Conservation (phyloP, 2,329 filamentous ascomycete species). For the Fusarium sp. region DNA sequence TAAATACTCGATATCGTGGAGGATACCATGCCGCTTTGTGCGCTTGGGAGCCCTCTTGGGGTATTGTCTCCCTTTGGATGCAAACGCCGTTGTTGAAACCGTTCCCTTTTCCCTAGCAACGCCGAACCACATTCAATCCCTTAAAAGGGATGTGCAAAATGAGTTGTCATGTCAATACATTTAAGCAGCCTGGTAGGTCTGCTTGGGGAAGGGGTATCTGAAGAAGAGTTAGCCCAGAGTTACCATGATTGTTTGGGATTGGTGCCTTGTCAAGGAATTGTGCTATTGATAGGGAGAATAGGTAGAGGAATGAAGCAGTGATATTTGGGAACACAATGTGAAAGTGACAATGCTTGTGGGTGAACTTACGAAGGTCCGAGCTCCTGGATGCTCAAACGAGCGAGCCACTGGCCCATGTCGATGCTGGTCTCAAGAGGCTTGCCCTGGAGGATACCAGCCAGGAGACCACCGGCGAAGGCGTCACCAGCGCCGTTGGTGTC, state of each 20-base stretch:
- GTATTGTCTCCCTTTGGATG: constrained; percentile 52
- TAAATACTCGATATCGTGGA: constrained; percentile 58
- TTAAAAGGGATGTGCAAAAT: constrained; percentile 46
- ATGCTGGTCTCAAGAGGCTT: constrained; percentile 82
- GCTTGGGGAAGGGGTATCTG: constrained; percentile 87
- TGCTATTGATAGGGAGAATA: constrained; percentile 37
- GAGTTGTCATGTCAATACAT: constrained; percentile 41
- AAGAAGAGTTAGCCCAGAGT: constrained; percentile 38
- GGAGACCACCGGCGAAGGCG: constrained; percentile 94
- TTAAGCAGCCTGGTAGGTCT: constrained; percentile 72
- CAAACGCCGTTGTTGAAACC: constrained; percentile 69
- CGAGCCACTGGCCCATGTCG: constrained; percentile 97
- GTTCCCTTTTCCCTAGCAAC: constrained; percentile 59
- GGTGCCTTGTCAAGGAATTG: constrained; percentile 28
- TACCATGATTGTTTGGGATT: constrained; percentile 25
- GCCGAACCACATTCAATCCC: constrained; percentile 54
- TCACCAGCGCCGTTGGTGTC: constrained; percentile 98
- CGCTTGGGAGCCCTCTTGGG: constrained; percentile 51
- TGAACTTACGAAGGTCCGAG: constrained; percentile 90
- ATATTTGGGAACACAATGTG: constrained; percentile 15
- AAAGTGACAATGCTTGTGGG: constrained; percentile 22
- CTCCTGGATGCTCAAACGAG: constrained; percentile 92
- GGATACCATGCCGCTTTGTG: constrained; percentile 56
- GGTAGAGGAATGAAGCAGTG: constrained; percentile 37
- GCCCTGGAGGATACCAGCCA: constrained; percentile 88